phyloP scores from a whole-genome alignment of 163 green algal species.

The Prototheca stagnorum region DNA sequence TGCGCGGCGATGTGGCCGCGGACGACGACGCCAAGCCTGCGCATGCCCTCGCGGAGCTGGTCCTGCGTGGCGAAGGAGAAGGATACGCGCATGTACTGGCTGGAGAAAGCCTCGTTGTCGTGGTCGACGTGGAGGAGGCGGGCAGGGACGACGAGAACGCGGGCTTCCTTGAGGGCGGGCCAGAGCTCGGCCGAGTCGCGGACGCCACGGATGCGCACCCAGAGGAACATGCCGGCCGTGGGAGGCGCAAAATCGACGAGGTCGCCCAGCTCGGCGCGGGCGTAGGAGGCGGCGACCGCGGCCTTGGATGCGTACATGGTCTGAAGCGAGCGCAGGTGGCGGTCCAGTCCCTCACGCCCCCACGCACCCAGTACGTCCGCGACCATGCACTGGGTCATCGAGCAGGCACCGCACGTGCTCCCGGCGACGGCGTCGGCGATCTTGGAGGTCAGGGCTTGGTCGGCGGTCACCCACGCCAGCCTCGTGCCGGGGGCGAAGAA shows the following conservation, averaged over 20 bases:
- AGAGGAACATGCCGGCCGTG: slow-evolving; percentile 58
- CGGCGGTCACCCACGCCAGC: slow-evolving; percentile 48
- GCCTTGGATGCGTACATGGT: slow-evolving; percentile 18
- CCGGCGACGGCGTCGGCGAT: slow-evolving; percentile 23
- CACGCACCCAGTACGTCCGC: slow-evolving; percentile 27
- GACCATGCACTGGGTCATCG: slow-evolving; percentile 26
- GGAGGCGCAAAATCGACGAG: slow-evolving; percentile 33
- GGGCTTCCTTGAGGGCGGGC: slow-evolving; percentile 18
- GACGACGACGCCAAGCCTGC: slow-evolving; percentile 20
- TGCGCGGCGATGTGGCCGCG: not conserved
- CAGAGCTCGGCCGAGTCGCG: slow-evolving; percentile 16
- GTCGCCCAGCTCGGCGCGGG: slow-evolving; percentile 26
- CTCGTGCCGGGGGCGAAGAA: slow-evolving; percentile 37
- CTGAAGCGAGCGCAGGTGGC: slow-evolving; percentile 23
- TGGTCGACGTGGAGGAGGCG: slow-evolving; percentile 4
- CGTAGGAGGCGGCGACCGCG: not conserved
- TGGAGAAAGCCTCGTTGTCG: too few relatives aligned
- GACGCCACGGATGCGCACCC: slow-evolving; percentile 20
- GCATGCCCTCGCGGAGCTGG: slow-evolving; percentile 26
- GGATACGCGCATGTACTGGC: slow-evolving; percentile 31
- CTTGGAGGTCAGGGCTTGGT: slow-evolving; percentile 26
- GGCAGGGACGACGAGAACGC: slow-evolving; percentile 42
- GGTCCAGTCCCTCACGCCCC: slow-evolving; percentile 37
- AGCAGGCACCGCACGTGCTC: slow-evolving; percentile 32
- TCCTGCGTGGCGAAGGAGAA: slow-evolving; percentile 19